Evolutionary conservation across 2,329 filamentous ascomycete species (phyloP).

Genomic region (Coniochaeta pulveracea): DNA sequence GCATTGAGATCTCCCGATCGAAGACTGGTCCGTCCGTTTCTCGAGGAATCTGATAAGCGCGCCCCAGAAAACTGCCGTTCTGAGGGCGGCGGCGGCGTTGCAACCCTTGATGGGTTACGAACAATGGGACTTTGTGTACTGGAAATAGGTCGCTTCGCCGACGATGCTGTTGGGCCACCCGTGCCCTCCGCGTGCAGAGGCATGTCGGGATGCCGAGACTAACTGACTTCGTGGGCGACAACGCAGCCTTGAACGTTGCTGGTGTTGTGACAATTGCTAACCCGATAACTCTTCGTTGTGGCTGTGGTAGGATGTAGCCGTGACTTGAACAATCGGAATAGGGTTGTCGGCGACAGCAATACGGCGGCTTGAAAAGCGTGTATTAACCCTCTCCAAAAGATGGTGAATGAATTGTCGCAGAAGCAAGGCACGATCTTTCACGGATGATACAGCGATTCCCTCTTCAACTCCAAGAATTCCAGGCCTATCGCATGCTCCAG

Average conservation of each 20-base stretch:
- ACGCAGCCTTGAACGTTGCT: too few species aligned
- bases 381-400: not conserved
- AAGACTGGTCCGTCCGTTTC: conserved; percentile 1
- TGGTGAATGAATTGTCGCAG: not conserved
- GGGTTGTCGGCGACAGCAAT: not conserved
- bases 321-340: not conserved
- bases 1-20: conserved; percentile 11
- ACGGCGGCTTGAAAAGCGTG: not conserved
- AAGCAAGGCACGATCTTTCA: not conserved
- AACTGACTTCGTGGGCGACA: too few species aligned
- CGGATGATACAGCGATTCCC: not conserved
- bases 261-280: not conserved
- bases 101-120: conserved; percentile 11
- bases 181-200: conserved; percentile 11
- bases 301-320: not conserved
- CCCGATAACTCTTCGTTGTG: not conserved
- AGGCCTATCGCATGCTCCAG: conserved; percentile 2
- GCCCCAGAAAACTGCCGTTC: conserved; percentile 8
- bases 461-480: not conserved
- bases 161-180: conserved; percentile 7
- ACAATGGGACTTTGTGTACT: conserved; percentile 10
- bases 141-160: conserved; percentile 9
- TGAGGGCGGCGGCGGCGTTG: conserved; percentile 13
- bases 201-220: conserved; percentile 7
- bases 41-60: conserved; percentile 6